Conservation (phyloP, 805 yeast species). For the Wickerhamiella azyma region DNA sequence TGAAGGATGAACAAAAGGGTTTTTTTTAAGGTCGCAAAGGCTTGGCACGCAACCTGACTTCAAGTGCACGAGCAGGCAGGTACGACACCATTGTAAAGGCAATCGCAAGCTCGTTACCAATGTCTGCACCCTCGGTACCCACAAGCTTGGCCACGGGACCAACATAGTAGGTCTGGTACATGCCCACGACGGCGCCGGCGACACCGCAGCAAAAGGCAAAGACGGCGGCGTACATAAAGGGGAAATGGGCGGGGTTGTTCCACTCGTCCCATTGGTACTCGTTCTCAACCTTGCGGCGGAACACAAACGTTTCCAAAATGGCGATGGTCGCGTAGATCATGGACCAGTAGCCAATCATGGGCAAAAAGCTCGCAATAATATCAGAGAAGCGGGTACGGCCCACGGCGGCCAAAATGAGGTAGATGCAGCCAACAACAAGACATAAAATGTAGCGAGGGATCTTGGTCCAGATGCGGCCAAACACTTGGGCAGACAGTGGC, state of each 20-base stretch:
- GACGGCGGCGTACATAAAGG: conserved; percentile 61
- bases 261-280: conserved; percentile 63
- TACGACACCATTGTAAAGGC: conserved; percentile 53
- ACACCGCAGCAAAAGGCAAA: conserved; percentile 54
- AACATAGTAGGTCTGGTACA: conserved; percentile 73
- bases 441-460: conserved; percentile 74
- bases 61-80: conserved; percentile 52
- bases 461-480: conserved; percentile 34
- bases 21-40: conserved; percentile 11
- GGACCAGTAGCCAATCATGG: conserved; percentile 88
- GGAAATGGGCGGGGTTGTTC: conserved; percentile 47
- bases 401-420: conserved; percentile 56
- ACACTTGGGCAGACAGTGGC: conserved; percentile 61
- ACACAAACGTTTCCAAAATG: conserved; percentile 57
- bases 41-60: conserved; percentile 35
- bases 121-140: conserved; percentile 62
- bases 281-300: conserved; percentile 33
- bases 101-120: conserved; percentile 70
- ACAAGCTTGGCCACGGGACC: conserved; percentile 58
- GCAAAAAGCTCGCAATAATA: conserved; percentile 67
- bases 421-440: conserved; percentile 45
- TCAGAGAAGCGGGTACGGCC: conserved; percentile 62
- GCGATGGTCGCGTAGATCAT: conserved; percentile 63
- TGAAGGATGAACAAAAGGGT: no score
- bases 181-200: conserved; percentile 73